Conservation (phyloP, 371 early-diverging fungal species). For the Mucor saturninus region DNA sequence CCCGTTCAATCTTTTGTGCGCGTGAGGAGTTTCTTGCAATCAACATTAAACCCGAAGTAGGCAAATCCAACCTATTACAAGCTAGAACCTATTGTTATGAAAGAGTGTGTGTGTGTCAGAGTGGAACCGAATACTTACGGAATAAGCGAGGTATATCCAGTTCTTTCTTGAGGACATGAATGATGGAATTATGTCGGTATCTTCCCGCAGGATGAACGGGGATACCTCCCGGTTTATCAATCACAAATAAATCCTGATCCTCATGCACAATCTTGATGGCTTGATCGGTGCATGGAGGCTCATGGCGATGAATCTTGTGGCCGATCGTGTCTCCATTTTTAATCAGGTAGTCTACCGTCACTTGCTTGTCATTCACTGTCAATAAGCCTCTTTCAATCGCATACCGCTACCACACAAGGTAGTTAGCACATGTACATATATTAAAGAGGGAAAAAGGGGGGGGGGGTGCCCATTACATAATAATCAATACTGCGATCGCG, state of each 20-base stretch:
- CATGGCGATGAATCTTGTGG: constrained; percentile 91
- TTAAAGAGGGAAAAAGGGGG: too few species aligned
- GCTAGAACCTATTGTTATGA: constrained; percentile 42
- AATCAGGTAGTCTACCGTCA: constrained; percentile 57
- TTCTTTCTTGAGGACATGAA: constrained; percentile 77
- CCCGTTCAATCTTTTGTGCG: constrained; percentile 71
- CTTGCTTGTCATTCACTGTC: constrained; percentile 74
- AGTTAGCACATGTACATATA: neutral
- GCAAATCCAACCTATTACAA: constrained; percentile 89
- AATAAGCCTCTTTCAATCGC: constrained; percentile 84
- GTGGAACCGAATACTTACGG: constrained; percentile 59
- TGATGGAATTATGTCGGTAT: constrained; percentile 81
- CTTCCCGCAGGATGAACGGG: constrained; percentile 90
- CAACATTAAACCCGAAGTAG: constrained; percentile 92
- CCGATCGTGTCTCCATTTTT: constrained; percentile 77
- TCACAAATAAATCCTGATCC: constrained; percentile 74
- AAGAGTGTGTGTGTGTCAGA: too few species aligned
- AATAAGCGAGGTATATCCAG: constrained; percentile 66
- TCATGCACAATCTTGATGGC: constrained; percentile 67
- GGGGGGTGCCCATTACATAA: constrained; percentile 61
- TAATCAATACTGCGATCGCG: constrained; percentile 79
- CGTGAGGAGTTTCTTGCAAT: constrained; percentile 67
- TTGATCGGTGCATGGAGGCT: constrained; percentile 83
- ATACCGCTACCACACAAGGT: constrained; percentile 49
- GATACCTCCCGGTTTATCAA: constrained; percentile 90